These are phyloP conservation scores for Colletotrichum paranaense DNA, from an alignment of 2,329 filamentous ascomycete species.

Conservation along the genomic window DNA sequence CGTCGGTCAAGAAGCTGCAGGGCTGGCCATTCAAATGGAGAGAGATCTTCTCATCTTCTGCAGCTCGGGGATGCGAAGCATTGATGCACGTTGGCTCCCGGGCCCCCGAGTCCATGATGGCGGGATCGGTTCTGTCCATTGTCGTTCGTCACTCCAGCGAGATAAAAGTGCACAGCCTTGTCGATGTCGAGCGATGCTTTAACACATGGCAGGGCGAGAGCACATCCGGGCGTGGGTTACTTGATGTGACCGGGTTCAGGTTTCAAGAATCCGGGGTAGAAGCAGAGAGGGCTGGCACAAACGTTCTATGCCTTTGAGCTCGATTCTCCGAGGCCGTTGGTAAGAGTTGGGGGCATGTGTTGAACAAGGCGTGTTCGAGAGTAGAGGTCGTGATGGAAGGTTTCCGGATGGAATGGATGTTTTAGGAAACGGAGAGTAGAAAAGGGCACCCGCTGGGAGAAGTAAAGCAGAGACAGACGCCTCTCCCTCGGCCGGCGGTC, in stretches of 20 bases:
- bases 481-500: not conserved
- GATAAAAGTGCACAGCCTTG: conserved; percentile 20
- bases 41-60: conserved; percentile 13
- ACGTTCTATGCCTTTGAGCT: conserved; percentile 13
- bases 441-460: not conserved
- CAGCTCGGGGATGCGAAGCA: conserved; percentile 32
- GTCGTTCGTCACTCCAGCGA: not conserved
- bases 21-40: conserved; percentile 32
- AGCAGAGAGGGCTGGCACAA: conserved; percentile 16
- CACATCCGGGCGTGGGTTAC: conserved; percentile 4
- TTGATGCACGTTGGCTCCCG: conserved; percentile 30
- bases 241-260: not conserved
- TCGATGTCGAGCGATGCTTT: conserved; percentile 13
- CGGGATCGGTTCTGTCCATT: conserved; percentile 4
- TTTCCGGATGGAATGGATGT: conserved; percentile 9
- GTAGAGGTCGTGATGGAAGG: conserved; percentile 6
- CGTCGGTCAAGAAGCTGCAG: conserved; percentile 33
- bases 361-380: not conserved
- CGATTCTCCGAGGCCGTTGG: not conserved
- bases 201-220: conserved; percentile 19
- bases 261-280: conserved; percentile 30
- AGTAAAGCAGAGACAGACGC: not conserved
- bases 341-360: conserved; percentile 6
- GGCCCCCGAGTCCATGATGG: conserved; percentile 27
- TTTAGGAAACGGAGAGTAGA: not conserved